Evolutionary conservation across 129 eudicot genomes (phyloP).

Genomic region (Calendula officinalis): DNA sequence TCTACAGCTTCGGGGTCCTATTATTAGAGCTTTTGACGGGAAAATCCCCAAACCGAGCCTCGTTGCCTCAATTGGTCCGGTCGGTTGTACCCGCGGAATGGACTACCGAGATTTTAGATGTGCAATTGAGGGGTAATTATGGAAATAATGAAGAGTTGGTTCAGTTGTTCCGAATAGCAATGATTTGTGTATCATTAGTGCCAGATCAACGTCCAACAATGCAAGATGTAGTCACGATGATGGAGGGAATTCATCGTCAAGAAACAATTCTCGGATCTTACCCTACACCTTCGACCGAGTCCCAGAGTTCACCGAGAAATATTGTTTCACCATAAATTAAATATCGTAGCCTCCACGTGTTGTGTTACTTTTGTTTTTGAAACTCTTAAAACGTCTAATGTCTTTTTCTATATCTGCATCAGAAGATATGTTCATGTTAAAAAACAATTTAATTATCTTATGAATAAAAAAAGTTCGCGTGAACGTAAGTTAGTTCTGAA

Average conservation of each 20-base stretch:
- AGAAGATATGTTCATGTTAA: too few species aligned
- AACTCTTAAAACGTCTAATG: too few species aligned
- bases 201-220: constrained; percentile 70
- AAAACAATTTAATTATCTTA: too few species aligned
- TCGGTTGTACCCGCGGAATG: constrained; percentile 34
- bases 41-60: constrained; percentile 64
- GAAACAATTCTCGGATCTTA: constrained; percentile 55
- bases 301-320: constrained; percentile 46
- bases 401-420: too few species aligned
- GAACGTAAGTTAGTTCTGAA: too few species aligned
- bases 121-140: constrained; percentile 52
- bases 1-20: constrained; percentile 58
- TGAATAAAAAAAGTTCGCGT: too few species aligned
- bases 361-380: too few species aligned
- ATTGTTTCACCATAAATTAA: neutral
- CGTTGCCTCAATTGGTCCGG: constrained; percentile 71
- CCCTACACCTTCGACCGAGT: constrained; percentile 49
- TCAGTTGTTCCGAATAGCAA: constrained; percentile 63
- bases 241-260: constrained; percentile 52
- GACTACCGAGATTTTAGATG: constrained; percentile 63
- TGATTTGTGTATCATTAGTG: constrained; percentile 55
- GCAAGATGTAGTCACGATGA: constrained; percentile 60
- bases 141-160: constrained; percentile 69
- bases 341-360: too few species aligned
- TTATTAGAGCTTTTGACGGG: constrained; percentile 51